These are phyloP conservation scores for Alternaria infectoria DNA, from an alignment of 2,329 filamentous ascomycete genomes.

Conservation along the genomic window DNA sequence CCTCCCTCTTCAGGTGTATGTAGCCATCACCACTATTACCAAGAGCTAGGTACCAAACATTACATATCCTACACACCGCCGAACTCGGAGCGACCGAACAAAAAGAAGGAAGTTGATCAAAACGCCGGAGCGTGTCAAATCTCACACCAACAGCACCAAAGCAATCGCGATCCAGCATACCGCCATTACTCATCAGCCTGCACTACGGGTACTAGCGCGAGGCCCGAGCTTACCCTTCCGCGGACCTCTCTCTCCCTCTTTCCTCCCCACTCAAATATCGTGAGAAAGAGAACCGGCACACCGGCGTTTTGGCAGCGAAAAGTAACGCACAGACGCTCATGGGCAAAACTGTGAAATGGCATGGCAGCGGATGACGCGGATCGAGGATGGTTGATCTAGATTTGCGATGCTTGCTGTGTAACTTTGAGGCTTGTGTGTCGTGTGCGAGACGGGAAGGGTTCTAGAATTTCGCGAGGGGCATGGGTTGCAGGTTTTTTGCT, in stretches of 20 bases:
- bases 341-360: constrained; percentile 18
- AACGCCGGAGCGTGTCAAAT: neutral
- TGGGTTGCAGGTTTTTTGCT: neutral
- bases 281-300: neutral
- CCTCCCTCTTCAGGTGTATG: neutral
- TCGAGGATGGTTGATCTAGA: constrained; percentile 2
- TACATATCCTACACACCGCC: neutral
- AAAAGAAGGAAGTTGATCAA: neutral
- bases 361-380: constrained; percentile 9
- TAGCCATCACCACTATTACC: neutral
- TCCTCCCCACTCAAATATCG: neutral
- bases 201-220: neutral
- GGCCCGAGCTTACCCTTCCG: neutral
- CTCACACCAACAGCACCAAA: neutral
- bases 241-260: neutral
- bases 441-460: neutral
- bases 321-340: constrained; percentile 22
- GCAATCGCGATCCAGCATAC: neutral
- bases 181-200: neutral
- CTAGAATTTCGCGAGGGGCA: neutral
- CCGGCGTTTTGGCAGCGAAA: neutral
- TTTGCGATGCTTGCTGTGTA: neutral
- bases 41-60: neutral
- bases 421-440: neutral
- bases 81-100: neutral